phyloP scores from a whole-genome alignment of 208 protist genomes.

The Leishmania braziliensis region DNA sequence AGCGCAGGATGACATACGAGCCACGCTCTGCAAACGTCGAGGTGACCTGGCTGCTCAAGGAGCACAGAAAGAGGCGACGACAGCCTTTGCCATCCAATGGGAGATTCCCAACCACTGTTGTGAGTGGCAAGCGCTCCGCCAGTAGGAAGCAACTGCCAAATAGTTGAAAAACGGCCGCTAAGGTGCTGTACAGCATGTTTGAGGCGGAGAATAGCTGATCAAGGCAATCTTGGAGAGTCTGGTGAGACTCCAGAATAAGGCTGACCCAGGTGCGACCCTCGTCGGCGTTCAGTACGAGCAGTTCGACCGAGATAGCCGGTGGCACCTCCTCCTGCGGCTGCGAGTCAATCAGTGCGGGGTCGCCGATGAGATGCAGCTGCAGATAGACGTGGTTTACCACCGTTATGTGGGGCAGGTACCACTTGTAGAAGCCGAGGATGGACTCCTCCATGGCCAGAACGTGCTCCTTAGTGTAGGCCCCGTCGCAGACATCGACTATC shows the following conservation, averaged over 20 bases:
- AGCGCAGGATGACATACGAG: slow-evolving; percentile 60
- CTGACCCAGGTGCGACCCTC: slow-evolving; percentile 36
- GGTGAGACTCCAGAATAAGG: slow-evolving; percentile 28
- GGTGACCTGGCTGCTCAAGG: slow-evolving; percentile 47
- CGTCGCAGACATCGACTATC: slow-evolving; percentile 82
- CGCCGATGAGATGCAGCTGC: slow-evolving; percentile 74
- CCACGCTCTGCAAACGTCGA: slow-evolving; percentile 72
- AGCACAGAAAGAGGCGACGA: slow-evolving; percentile 66
- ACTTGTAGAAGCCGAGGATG: slow-evolving; percentile 78
- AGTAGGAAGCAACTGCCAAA: slow-evolving; percentile 67
- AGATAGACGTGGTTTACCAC: slow-evolving; percentile 84
- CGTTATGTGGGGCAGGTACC: slow-evolving; percentile 82
- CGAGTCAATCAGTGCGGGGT: slow-evolving; percentile 43
- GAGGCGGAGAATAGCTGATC: slow-evolving; percentile 51
- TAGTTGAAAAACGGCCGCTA: slow-evolving; percentile 68
- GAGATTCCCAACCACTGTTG: slow-evolving; percentile 41
- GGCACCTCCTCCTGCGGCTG: slow-evolving; percentile 14
- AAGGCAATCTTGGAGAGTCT: slow-evolving; percentile 46
- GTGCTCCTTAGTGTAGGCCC: slow-evolving; percentile 57
- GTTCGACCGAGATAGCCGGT: slow-evolving; percentile 27
- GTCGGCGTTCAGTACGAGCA: slow-evolving; percentile 49
- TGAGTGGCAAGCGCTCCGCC: slow-evolving; percentile 40
- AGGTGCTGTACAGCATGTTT: slow-evolving; percentile 43
- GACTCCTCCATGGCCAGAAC: slow-evolving; percentile 83
- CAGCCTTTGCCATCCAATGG: slow-evolving; percentile 40